phyloP scores from a whole-genome alignment of 768 basidiomycete genomes.

The Russula emetica region DNA sequence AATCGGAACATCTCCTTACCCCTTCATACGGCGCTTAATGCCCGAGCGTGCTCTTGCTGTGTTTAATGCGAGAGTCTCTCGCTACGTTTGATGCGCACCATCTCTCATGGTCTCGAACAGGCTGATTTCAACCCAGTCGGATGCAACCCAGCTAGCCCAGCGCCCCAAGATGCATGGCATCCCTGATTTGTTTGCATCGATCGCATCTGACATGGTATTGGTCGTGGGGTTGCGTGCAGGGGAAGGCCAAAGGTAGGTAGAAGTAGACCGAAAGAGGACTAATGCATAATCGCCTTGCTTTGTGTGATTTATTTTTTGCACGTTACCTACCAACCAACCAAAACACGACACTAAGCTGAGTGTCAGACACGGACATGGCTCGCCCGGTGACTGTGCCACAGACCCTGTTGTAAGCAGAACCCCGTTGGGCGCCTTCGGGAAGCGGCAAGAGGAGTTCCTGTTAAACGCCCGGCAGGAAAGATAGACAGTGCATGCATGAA shows the following conservation, averaged over 20 bases:
- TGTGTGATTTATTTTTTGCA: conserved; percentile 10
- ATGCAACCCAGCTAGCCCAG: conserved; percentile 2
- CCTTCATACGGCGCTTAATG: conserved; percentile 7
- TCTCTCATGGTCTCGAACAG: not conserved
- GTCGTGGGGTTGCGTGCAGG: not conserved
- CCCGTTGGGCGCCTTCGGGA: conserved; percentile 16
- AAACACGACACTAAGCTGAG: conserved; percentile 21
- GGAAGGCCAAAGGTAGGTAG: conserved; percentile 18
- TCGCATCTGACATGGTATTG: not conserved
- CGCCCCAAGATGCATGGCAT: conserved; percentile 3
- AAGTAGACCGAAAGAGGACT: conserved; percentile 18
- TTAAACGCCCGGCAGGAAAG: conserved; percentile 10
- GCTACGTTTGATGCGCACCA: not conserved
- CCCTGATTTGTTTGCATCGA: conserved; percentile 2
- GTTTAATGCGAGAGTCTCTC: not conserved
- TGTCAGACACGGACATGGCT: conserved; percentile 19
- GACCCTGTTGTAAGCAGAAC: conserved; percentile 21
- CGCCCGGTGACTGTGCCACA: conserved; percentile 25
- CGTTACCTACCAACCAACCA: conserved; percentile 13
- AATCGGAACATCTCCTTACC: not conserved
- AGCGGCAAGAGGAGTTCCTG: conserved; percentile 20
- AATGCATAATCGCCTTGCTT: conserved; percentile 17
- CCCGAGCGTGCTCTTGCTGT: not conserved
- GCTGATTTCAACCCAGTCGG: not conserved
- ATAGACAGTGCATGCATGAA: conserved; percentile 15